Evolutionary conservation across 805 yeast genomes (phyloP), one percentile per base, ranked within the genome.

Genomic region (Ogataea sp.): DNA sequence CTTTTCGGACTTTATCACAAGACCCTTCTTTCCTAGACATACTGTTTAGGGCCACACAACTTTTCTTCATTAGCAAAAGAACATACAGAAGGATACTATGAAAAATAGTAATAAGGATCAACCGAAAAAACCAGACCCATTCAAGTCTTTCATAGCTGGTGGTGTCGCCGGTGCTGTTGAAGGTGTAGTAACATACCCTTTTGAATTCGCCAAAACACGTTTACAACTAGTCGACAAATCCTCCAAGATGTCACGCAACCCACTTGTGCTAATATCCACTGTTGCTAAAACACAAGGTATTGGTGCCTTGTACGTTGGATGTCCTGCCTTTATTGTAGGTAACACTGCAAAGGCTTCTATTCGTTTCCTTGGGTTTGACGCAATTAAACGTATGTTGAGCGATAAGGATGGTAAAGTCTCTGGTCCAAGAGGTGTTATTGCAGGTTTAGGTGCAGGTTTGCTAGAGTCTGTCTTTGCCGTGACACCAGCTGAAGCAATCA

Each of bases 391-490:
- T 39, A 49, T 83, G 25, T 67, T 90, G 41, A 76, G 80, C 23
- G 97, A 93, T 59, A 78, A 78, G 49, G 74, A 84, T 45, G 97
- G 97, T 6, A 83, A 86, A 59, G 64, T 93, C 36, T 78, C 93
- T 27, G 95, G 95, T 3, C 80, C 93, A 7, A 64, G 95, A 53
- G 97, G 97, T 48, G 94, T 89, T 6, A 43, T 90, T 25, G 98
- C 98, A 1, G 98, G 98, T n/a, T 67, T 93, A 33, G 97, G 97
- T 36, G 98, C 98, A 2, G 98, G 98, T 28, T 73, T 89, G 34
- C 62, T 90, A 44, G 98, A 90, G 58, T 82, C 95, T 41, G 82
- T 88, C 21, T 70, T 89, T 34, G 97, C 97, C 0, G 95, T 93
- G 36, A 90, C 98, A 0, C 98, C 98, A 2, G 88, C 89, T 40